Base-by-base conservation (phyloP, 2,329 filamentous ascomycete species). In the Clarireedia sp. region DNA sequence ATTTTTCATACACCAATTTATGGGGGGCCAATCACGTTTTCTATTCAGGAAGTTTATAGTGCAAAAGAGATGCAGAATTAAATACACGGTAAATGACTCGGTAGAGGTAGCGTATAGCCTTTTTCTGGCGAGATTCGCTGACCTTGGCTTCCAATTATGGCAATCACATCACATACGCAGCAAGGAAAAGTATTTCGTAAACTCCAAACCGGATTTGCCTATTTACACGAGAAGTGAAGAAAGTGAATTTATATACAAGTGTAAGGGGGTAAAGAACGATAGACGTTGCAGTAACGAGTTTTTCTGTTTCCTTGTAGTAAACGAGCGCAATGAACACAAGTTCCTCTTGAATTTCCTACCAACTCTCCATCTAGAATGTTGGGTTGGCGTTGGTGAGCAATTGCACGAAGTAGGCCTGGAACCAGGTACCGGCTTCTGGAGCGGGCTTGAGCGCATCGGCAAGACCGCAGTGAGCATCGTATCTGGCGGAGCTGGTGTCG, bases 381-480 rank as follows among this genome's bases (percentile, higher is more conserved):
- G 79, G 79, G 65, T 79, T 77, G 54, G 79, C 77, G 60, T 81
- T 81, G 54, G 70, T 73, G 55, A 81, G 72, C 1, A 82, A 71
- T 68, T 79, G 76, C 68, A 75, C 77, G 61, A 82, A 81, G 71
- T 82, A 82, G 16, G 74, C 77, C 69, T 82, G 71, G 70, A 64
- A 64, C 85, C 85, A 89, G 8, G 75, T 72, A 29, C 86, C 85
- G 9, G 86, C 85, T 69, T 89, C 82, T 29, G 85, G 85, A 1
- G 85, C 83, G 2, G 85, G 85, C 68, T 80, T 68, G 41, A 86
- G 71, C 1, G 83, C 71, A 67, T 76, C 73, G n/a, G 64, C 57
- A 24, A 69, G 67, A 44, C 78, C 77, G 51, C 78, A 81, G 65
- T 78, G 72, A 23, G 68, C 69, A 65, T 81, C 78, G 65, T 78